Evolutionary conservation across 305 asterid genomes (phyloP), one percentile per base, ranked within the genome.

Genomic region (Rubia occidens): DNA sequence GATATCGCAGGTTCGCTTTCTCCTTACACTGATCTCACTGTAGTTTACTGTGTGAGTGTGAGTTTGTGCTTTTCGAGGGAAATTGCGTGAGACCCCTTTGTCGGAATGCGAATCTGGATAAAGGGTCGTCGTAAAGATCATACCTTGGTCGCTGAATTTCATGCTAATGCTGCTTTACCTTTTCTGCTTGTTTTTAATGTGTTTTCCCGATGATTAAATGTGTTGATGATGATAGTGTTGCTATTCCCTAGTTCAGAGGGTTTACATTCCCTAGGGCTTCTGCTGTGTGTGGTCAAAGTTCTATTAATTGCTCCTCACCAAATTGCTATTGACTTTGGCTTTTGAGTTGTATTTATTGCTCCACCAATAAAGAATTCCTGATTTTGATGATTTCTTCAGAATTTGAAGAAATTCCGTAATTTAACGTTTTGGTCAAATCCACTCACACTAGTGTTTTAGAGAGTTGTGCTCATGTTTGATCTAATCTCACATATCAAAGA

Each of bases 1-100:
- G 97, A 94, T 81, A 91, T 90, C 64, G 82, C 98, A 53, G 98
- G 95, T 85, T 59, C 11, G 60, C 60, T 55, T 60, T 64, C 14
- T 67, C 18, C 24, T 8, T 3, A 3, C 74, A 0, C 5, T 63
- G 5, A 24, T 75, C 60, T 15, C 14, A 8, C 0, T 13, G 9
- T 13, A 0, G 13, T 44, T 64, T 59, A 29, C 32, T n/a, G 45
- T n/a, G 61, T 67, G 71, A 49, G n/a, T 29, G 45, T 40, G 51
- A 20, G 68, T 21, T 58, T 5, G 18, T 60, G 21, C 35, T 62
- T 13, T 54, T 39, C 26, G 32, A n/a, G 5, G 24, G 63, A 39
- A 53, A 61, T 66, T 42, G 54, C 29, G 18, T 43, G 58, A 55
- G 26, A 55, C 63, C 65, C 69, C 45, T 70, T 29, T 62, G 59